Conservation (phyloP, 768 basidiomycete genomes). For the Kwoniella newhampshirensis region DNA sequence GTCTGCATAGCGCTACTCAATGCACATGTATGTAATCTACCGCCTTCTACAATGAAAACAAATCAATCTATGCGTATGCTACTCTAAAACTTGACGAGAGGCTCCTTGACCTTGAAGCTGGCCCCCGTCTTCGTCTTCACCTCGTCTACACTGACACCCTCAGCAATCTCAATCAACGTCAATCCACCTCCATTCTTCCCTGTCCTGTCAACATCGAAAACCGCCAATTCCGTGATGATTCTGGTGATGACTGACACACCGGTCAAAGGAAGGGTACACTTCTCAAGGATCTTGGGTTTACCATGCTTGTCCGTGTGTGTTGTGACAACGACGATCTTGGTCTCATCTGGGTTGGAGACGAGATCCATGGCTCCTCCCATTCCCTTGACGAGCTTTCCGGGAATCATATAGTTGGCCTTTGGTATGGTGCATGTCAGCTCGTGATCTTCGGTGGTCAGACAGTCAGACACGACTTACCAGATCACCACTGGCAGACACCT, state of each 20-base stretch:
- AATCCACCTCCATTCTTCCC: conserved; percentile 62
- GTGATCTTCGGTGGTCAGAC: no score
- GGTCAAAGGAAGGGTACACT: conserved; percentile 81
- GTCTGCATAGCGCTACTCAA: no score
- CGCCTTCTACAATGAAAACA: no score
- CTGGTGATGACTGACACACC: conserved; percentile 83
- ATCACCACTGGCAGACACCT: conserved; percentile 85
- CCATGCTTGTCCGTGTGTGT: conserved; percentile 90
- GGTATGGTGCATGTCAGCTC: no score
- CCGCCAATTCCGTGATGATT: conserved; percentile 84
- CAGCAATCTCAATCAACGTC: conserved; percentile 76
- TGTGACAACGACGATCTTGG: conserved; percentile 82
- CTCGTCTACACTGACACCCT: conserved; percentile 79
- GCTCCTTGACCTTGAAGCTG: conserved; percentile 60
- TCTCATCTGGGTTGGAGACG: conserved; percentile 92
- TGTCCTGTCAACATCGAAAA: conserved; percentile 78
- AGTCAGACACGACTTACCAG: conserved; percentile 54
- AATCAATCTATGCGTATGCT: no score
- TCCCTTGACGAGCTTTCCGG: conserved; percentile 64
- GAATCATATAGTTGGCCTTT: conserved; percentile 97
- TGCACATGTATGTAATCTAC: no score
- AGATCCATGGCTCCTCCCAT: conserved; percentile 97
- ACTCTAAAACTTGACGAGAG: conserved; percentile 35
- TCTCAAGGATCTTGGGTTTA: conserved; percentile 77
- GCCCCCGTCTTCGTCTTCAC: conserved; percentile 83